Evolutionary conservation across 805 yeast genomes (phyloP).

Genomic region (Wickerhamiella hasegawae): DNA sequence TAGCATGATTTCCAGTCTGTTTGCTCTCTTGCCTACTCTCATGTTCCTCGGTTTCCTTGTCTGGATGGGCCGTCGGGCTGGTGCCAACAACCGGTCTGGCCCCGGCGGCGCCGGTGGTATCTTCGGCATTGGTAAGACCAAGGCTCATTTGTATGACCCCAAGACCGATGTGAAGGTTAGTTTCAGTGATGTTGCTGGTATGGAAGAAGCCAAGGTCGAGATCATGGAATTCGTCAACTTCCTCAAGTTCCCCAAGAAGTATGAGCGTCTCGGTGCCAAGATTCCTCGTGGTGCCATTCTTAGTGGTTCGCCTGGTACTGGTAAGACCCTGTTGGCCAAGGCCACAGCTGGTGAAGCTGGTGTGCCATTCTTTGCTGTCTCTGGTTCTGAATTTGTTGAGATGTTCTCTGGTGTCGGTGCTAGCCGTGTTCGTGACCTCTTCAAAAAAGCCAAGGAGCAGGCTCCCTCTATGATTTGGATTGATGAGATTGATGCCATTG

Average conservation of each 20-base stretch:
- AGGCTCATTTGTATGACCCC: conserved; percentile 80
- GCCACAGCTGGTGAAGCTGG: conserved; percentile 99
- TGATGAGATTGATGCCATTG: conserved; percentile 99
- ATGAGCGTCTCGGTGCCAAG: conserved; percentile 87
- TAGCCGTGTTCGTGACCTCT: conserved; percentile 88
- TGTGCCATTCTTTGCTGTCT: conserved; percentile 88
- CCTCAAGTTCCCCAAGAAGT: conserved; percentile 75
- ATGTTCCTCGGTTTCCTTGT: conserved; percentile 77
- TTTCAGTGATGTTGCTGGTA: conserved; percentile 93
- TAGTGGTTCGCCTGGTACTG: conserved; percentile 99
- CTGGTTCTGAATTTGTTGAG: conserved; percentile 95
- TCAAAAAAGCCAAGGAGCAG: conserved; percentile 77
- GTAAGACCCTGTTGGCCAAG: conserved; percentile 90
- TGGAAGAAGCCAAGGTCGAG: conserved; percentile 92
- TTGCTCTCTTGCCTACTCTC: conserved; percentile 77
- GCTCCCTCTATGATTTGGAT: conserved; percentile 95
- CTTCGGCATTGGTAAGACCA: conserved; percentile 73
- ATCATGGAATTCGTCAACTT: conserved; percentile 96
- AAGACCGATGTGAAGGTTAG: conserved; percentile 80
- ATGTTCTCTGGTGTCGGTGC: conserved; percentile 99
- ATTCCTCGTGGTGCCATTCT: conserved; percentile 96
- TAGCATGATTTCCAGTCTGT: conserved; percentile 40
- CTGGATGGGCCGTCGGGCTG: conserved; percentile 61
- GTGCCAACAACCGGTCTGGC: too few relatives aligned
- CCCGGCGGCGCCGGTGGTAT: conserved; percentile 63